Evolutionary conservation across 2,329 filamentous ascomycete genomes (phyloP), one percentile per base, ranked within the genome.

Genomic region (Colletotrichum eremochloae): DNA sequence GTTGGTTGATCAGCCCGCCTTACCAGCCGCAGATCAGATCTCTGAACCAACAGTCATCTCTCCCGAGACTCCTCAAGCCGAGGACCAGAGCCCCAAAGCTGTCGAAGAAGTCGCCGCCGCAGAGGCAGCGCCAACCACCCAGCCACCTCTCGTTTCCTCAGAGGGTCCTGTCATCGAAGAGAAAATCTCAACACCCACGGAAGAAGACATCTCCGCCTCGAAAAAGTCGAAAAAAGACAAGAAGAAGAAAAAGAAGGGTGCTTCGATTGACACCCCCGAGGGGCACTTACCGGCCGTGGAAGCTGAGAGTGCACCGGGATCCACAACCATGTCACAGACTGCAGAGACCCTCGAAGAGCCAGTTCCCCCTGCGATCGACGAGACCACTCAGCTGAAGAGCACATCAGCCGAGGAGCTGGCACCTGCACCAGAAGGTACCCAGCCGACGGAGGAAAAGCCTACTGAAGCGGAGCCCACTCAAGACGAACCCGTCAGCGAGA

Each of bases 211-310:
- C n/a, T 8, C 61, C 15, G 20, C 46, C 31, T 38, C 60, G 6
- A 68, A 73, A 42, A 63, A 60, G 52, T 76, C 75, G 18, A 76
- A 77, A 64, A 76, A 75, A 33, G 72, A 76, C 64, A 77, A 68
- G 58, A 76, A 74, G 56, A 72, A 74, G 56, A 72, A 48, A 56
- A 74, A 73, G 50, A 50, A 46, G 46, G 38, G 3, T 31, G 31
- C n/a, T 20, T 5, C 50, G 5, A 15, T 31, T 15, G 58, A 63
- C 15, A 29, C 18, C 24, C n/a, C 40, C 24, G 66, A 56, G 20
- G 66, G 60, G 46, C 55, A 61, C 50, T 15, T 9, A 31, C 15
- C 38, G 3, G 9, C 24, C 33, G 11, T 24, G 24, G 58, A 42
- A 31, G 18, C 31, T 7, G 50, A 55, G n/a, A 9, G 15, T 2